A percentile compares a stretch with the other conserved stretches of the same genome.
Conservation (phyloP, 1,284 basidiomycete species). For the Puccinia polysora region DNA sequence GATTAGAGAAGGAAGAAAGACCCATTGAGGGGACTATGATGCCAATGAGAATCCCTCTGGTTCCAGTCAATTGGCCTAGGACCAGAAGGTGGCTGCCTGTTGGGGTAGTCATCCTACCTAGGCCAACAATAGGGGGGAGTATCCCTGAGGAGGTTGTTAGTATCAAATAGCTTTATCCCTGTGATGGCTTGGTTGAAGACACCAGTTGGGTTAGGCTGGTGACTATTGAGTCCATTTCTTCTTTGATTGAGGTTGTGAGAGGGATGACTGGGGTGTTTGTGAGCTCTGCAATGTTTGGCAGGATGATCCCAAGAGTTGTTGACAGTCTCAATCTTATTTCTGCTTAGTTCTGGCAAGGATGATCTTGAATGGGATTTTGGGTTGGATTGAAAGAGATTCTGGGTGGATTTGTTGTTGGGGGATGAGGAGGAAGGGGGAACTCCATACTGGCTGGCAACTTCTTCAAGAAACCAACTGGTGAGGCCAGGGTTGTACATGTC, state of each 20-base stretch:
- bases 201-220: neutral
- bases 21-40: neutral
- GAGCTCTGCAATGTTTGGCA: neutral
- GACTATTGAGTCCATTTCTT: slow-evolving; percentile 10
- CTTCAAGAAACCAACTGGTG: slow-evolving; percentile 49
- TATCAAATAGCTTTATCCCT: slow-evolving; percentile 30
- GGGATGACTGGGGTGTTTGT: neutral
- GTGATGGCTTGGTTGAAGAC: slow-evolving; percentile 31
- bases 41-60: slow-evolving; percentile 19
- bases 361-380: neutral
- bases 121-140: slow-evolving; percentile 38
- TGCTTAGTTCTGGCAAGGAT: neutral
- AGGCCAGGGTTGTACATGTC: slow-evolving; percentile 48
- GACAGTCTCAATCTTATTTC: slow-evolving; percentile 38
- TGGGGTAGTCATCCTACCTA: slow-evolving; percentile 23
- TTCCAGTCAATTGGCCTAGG: slow-evolving; percentile 32
- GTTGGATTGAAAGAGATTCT: neutral
- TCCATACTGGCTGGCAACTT: slow-evolving; percentile 43
- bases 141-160: slow-evolving; percentile 25
- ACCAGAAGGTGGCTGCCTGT: neutral
- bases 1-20: neutral
- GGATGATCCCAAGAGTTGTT: slow-evolving; percentile 41
- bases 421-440: neutral
- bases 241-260: neutral
- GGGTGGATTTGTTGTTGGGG: slow-evolving; percentile 9